These are phyloP conservation scores for Aspergillus oerlinghausenensis DNA, from an alignment of 2,329 filamentous ascomycete genomes.

Conservation along the genomic window DNA sequence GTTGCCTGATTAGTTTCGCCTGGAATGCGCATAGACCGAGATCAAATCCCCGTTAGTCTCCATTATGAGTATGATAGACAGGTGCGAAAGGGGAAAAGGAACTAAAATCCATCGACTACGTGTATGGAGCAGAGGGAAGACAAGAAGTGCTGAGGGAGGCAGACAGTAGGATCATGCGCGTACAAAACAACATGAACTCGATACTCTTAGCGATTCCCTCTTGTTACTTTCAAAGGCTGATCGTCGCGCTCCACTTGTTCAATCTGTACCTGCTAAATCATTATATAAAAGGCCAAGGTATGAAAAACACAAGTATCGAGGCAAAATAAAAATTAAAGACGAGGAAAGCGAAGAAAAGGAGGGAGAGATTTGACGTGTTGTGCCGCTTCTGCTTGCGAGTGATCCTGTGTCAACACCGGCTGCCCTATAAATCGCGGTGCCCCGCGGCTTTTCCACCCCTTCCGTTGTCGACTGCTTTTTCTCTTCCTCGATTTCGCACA, in stretches of 20 bases:
- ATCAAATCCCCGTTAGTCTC: not conserved
- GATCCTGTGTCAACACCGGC: slow-evolving; percentile 41
- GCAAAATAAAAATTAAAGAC: slow-evolving; percentile 10
- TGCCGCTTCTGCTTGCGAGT: slow-evolving; percentile 20
- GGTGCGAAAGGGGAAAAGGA: slow-evolving; percentile 9
- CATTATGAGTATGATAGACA: not conserved
- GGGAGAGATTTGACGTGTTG: slow-evolving; percentile 20
- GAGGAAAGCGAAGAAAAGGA: slow-evolving; percentile 9
- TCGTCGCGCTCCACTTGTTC: not conserved
- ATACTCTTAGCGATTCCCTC: not conserved
- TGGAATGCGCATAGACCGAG: not conserved
- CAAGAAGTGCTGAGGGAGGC: not conserved
- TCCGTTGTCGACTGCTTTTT: slow-evolving; percentile 34
- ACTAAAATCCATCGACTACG: slow-evolving; percentile 2
- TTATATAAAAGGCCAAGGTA: not conserved
- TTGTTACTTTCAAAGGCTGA: not conserved
- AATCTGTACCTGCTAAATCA: not conserved
- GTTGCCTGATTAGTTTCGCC: not conserved
- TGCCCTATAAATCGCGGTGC: slow-evolving; percentile 41
- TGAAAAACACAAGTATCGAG: slow-evolving; percentile 3
- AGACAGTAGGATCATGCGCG: not conserved
- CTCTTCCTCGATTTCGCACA: slow-evolving; percentile 17
- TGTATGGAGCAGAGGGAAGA: not conserved
- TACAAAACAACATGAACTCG: not conserved
- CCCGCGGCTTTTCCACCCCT: slow-evolving; percentile 37